Conservation (phyloP, 2,329 filamentous ascomycete species). For the Aureobasidium sp. region DNA sequence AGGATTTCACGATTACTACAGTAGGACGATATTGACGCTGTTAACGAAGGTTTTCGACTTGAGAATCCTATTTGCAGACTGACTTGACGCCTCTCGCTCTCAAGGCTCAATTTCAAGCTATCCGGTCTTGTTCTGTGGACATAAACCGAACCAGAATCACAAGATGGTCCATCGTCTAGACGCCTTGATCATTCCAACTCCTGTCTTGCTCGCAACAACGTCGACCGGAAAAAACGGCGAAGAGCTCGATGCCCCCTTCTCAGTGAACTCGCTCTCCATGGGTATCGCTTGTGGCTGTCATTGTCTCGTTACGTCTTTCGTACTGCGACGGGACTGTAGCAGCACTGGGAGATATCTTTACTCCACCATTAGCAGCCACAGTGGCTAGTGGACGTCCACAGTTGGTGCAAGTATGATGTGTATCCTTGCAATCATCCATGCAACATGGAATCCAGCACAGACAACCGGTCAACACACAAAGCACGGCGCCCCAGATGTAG, state of each 20-base stretch:
- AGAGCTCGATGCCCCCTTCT: neutral
- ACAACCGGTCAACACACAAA: neutral
- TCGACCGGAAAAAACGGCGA: neutral
- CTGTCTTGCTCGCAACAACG: no score
- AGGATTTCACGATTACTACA: neutral
- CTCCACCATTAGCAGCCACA: neutral
- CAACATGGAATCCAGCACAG: neutral
- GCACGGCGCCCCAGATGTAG: neutral
- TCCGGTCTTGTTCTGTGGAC: neutral
- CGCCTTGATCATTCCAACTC: no score
- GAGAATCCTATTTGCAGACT: neutral
- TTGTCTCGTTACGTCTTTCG: neutral
- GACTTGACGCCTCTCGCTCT: neutral
- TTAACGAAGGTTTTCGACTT: neutral
- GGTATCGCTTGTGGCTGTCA: neutral
- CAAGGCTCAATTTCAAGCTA: neutral
- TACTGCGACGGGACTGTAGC: neutral
- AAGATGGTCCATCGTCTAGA: no score
- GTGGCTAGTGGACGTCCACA: neutral
- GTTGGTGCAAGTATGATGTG: neutral
- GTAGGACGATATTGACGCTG: neutral
- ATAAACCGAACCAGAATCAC: no score
- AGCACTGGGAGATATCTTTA: neutral
- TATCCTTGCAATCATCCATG: neutral
- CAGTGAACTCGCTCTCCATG: neutral